Evolutionary conservation across 495 filamentous ascomycete species (phyloP), one percentile per base, ranked within the genome.

Genomic region (Ramalina peruviana): DNA sequence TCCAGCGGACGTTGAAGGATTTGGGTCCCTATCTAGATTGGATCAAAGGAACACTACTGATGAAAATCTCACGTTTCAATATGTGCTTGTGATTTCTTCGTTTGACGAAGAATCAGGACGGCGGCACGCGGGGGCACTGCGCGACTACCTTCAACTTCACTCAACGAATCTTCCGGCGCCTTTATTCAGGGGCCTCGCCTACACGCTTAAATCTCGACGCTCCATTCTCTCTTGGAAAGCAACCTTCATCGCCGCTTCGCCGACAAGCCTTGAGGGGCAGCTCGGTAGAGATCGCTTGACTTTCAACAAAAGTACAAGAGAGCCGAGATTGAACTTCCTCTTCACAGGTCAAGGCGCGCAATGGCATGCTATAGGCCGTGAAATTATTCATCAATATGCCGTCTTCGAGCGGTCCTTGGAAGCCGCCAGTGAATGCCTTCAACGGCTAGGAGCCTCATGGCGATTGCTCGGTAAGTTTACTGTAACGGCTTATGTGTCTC

Each of bases 291-390:
- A n/a, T n/a, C n/a, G n/a, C n/a, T n/a, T n/a, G n/a, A n/a, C 26
- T 13, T 11, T 13, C 19, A 5, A 5, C 41, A 5, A 19, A 23
- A 41, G 21, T 16, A 23, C 51, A 7, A 15, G 4, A 0, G 19
- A 27, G 40, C 40, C 36, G 16, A 23, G 2, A 4, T 9, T 54
- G n/a, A 39, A 26, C n/a, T 43, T 48, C 3, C 17, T 48, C 1
- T 52, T 46, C 21, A 52, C 43, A 11, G 50, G 69, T 17, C 69
- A 72, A 43, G 72, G 72, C 3, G 71, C 72, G 21, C 72, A 79
- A 51, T 81, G 73, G 73, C 53, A 67, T 37, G 70, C 67, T 21
- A 81, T 81, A 76, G 76, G 76, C 1, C 68, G 71, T 4, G 51
- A 53, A 12, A 17, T 53, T 12, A 53, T 53, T 4, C 3, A 6